Base-by-base conservation (phyloP, 306 rosid species). In the Arachis hypogaea region DNA sequence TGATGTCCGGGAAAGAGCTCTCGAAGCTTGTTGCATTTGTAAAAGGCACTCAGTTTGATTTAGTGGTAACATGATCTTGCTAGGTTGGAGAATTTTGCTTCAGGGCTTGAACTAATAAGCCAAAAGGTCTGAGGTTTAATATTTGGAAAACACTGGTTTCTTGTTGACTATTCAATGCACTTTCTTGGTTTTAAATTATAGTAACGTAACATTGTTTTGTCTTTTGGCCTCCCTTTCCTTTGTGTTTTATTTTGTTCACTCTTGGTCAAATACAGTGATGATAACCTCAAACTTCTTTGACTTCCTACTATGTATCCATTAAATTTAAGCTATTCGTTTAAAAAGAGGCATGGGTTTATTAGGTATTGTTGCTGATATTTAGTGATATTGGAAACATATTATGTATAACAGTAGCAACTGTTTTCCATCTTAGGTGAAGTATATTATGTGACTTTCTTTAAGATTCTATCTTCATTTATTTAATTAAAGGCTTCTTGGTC, bases 1-100 rank as follows among this genome's bases (percentile, higher is more conserved):
- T 94, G 80, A 94, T 94, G 97, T 84, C 97, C 4, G 97, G 90
- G 63, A 94, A 94, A 82, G 96, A 94, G 82, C 97, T 89, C 45
- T 92, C 99, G 58, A 94, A 92, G 87, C 99, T 94, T 70, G 99
- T 94, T 42, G 97, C 97, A 69, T 94, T 94, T 80, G 99, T 89
- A 77, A 88, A 94, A 77, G 96, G 97, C 85, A 88, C 99, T 75
- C 99, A 88, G 81, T 92, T 94, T 85, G 99, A 92, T 88, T 88
- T 94, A 77, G 97, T 94, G 87, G 99, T 94, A 82, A 80, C 84
- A 78, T 66, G 56, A 68, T 77, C 68, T 77, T 86, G 99, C 97
- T 51, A 86, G 92, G 64, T 86, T 92, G 84, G 96, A 92, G 87
- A 93, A 85, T 87, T 92, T 94, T 74, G 89, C 97, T 44, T 83